A percentile compares a stretch with the other conserved stretches of the same genome.
phyloP scores from a whole-genome alignment of 75 land plant genomes.

The Sequoiadendron giganteum region DNA sequence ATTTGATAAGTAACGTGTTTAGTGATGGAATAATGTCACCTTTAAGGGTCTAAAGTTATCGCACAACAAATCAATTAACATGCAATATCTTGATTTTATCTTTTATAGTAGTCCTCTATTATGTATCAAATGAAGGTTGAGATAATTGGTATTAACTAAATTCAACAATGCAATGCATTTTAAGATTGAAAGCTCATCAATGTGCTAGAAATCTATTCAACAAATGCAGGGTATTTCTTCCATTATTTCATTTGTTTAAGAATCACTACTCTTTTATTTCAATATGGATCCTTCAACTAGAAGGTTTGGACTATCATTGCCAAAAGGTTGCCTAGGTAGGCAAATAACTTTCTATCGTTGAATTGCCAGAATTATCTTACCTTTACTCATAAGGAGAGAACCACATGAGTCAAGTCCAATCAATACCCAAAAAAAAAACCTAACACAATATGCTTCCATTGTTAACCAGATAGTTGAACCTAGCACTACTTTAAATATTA shows the following conservation, averaged over 20 bases:
- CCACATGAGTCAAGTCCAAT: not conserved
- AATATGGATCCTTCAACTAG: not conserved
- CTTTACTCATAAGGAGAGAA: not conserved
- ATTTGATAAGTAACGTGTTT: not conserved
- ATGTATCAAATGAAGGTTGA: not conserved
- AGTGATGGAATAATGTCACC: not conserved
- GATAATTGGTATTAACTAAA: not conserved
- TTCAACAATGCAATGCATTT: not conserved
- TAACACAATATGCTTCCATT: not conserved
- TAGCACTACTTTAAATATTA: not conserved
- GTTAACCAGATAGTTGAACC: not conserved
- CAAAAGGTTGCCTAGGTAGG: not conserved
- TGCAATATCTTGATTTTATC: not conserved
- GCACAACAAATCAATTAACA: not conserved
- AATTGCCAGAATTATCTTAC: not conserved
- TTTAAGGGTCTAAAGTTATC: not conserved
- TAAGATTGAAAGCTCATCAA: not conserved
- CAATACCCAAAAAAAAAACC: not conserved
- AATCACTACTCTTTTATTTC: not conserved
- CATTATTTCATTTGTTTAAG: not conserved
- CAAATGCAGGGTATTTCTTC: not conserved
- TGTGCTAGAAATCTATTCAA: not conserved
- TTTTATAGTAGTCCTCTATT: not conserved
- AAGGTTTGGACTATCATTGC: not conserved
- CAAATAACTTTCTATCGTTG: not conserved